Conservation (phyloP, 2,329 filamentous ascomycete species). For the Mariannaea sp. region DNA sequence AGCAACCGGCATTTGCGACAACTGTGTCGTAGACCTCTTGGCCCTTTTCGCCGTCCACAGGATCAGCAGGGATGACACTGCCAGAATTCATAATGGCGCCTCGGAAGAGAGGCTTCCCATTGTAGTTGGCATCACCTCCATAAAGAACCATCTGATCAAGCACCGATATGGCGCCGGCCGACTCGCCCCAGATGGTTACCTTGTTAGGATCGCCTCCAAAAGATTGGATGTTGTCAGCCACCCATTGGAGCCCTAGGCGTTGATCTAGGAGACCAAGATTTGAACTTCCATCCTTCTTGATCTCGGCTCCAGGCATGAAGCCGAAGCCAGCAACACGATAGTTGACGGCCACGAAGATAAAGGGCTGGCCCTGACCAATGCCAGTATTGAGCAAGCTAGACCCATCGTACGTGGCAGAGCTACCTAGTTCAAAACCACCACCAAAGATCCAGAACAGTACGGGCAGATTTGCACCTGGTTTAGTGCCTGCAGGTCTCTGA, state of each 20-base stretch:
- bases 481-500: slow-evolving; percentile 61
- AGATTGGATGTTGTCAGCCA: slow-evolving; percentile 73
- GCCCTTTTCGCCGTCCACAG: slow-evolving; percentile 67
- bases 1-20: slow-evolving; percentile 65
- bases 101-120: slow-evolving; percentile 74
- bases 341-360: slow-evolving; percentile 78
- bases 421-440: slow-evolving; percentile 65
- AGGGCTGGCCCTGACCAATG: slow-evolving; percentile 53
- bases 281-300: slow-evolving; percentile 67
- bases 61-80: slow-evolving; percentile 62
- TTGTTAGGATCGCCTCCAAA: slow-evolving; percentile 82
- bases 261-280: slow-evolving; percentile 78
- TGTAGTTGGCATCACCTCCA: slow-evolving; percentile 73
- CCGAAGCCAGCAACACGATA: slow-evolving; percentile 78
- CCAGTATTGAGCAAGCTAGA: slow-evolving; percentile 52
- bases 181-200: slow-evolving; percentile 81
- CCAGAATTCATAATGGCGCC: slow-evolving; percentile 80
- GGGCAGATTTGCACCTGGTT: slow-evolving; percentile 60
- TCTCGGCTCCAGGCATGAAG: slow-evolving; percentile 71
- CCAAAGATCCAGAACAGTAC: slow-evolving; percentile 75
- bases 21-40: slow-evolving; percentile 69
- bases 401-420: slow-evolving; percentile 57
- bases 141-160: slow-evolving; percentile 78
- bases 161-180: slow-evolving; percentile 72
- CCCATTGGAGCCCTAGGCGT: slow-evolving; percentile 73